Percentiles rank a stretch among this genome's conserved stretches.
Conservation (phyloP, 2,329 filamentous ascomycete genomes). For the Nemania sp. region DNA sequence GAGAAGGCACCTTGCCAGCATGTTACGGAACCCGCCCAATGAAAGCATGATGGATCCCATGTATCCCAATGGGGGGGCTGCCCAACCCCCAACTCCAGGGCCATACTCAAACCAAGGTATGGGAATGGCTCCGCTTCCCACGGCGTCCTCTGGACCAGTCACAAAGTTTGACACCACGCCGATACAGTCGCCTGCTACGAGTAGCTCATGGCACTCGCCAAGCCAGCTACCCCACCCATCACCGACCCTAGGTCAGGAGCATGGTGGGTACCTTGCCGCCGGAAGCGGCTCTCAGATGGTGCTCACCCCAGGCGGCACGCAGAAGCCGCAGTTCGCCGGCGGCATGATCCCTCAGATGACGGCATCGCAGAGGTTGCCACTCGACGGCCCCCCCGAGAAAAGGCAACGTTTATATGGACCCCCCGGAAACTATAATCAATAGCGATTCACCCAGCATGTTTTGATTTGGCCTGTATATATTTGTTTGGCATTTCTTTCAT, state of each 20-base stretch:
- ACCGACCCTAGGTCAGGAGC: conserved; percentile 60
- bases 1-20: conserved; percentile 86
- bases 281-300: conserved; percentile 57
- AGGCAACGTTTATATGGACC: conserved; percentile 63
- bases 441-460: conserved; percentile 24
- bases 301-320: conserved; percentile 54
- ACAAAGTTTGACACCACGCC: conserved; percentile 68
- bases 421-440: conserved; percentile 57
- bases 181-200: conserved; percentile 65
- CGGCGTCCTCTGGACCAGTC: conserved; percentile 49
- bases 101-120: conserved; percentile 51
- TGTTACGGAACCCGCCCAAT: conserved; percentile 75
- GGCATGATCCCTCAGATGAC: conserved; percentile 56
- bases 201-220: conserved; percentile 64
- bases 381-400: conserved; percentile 63
- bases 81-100: conserved; percentile 51
- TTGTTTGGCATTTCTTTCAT: conserved; percentile 30
- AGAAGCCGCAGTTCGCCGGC: conserved; percentile 54
- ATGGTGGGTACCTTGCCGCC: conserved; percentile 58
- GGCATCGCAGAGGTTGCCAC: conserved; percentile 50
- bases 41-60: conserved; percentile 54
- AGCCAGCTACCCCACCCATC: conserved; percentile 64
- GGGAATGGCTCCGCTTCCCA: conserved; percentile 51
- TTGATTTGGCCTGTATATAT: conserved; percentile 48
- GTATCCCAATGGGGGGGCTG: conserved; percentile 48